Evolutionary conservation across 257 asterid genomes (phyloP).

Genomic region (Phtheirospermum japonicum): DNA sequence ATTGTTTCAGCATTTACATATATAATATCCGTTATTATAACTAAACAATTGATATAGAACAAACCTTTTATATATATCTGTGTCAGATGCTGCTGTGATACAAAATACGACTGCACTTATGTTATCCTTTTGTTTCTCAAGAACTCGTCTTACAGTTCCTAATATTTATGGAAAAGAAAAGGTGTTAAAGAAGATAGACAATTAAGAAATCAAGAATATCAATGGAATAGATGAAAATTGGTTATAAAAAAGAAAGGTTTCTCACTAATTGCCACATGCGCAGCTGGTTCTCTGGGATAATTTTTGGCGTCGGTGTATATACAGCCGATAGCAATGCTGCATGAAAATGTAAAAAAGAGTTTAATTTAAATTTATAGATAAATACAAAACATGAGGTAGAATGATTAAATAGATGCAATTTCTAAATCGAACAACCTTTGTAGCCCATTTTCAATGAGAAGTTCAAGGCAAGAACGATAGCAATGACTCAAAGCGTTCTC

Average conservation of each 20-base stretch:
- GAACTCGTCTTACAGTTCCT: constrained; percentile 95
- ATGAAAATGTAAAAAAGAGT: constrained; percentile 27
- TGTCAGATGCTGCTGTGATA: constrained; percentile 73
- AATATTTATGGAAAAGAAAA: constrained; percentile 27
- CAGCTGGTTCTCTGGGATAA: constrained; percentile 99
- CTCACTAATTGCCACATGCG: constrained; percentile 97
- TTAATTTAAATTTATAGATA: constrained; percentile 27
- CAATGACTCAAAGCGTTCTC: constrained; percentile 98
- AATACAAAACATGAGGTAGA: constrained; percentile 13
- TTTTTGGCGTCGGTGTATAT: constrained; percentile 89
- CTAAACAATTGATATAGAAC: too few relatives aligned
- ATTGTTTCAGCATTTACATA: too few relatives aligned
- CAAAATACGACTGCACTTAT: constrained; percentile 78
- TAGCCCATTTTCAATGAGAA: constrained; percentile 60
- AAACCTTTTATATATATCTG: constrained; percentile 96
- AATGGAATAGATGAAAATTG: not conserved
- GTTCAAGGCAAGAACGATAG: constrained; percentile 74
- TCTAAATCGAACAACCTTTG: constrained; percentile 48
- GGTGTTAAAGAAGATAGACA: constrained; percentile 2
- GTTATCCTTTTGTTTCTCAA: constrained; percentile 90
- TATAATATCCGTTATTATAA: too few relatives aligned
- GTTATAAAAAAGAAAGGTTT: constrained; percentile 4
- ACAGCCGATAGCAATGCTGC: constrained; percentile 94
- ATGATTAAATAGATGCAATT: too few relatives aligned
- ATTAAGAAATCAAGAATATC: constrained; percentile 8